Base-by-base conservation (phyloP, 2,329 filamentous ascomycete species). In the Pyrenophora seminiperda region DNA sequence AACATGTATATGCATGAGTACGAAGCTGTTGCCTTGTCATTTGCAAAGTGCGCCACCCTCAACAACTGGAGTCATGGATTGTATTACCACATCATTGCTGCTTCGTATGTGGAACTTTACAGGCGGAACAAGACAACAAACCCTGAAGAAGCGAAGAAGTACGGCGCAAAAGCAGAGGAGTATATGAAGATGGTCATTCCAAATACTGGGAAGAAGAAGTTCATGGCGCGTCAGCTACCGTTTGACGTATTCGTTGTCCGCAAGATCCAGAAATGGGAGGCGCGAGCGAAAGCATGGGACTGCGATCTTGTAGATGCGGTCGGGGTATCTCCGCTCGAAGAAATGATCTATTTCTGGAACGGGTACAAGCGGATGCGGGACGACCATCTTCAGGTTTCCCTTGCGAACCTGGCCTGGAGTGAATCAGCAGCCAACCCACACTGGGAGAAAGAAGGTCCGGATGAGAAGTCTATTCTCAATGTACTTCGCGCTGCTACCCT, bases 321-420 rank as follows among this genome's bases (percentile, higher is more conserved):
- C 7, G 91, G 91, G 0, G 80, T 90, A 3, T 89, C 86, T 52
- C 94, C 94, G 0, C 78, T 90, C 0, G 84, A 91, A 64, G 94
- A 97, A 76, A 96, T 97, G 88, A 86, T 89, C 10, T 96, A 93
- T 71, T 85, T 97, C 63, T 97, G 92, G 92, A 92, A 90, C 66
- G 93, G 92, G 0, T 85, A 84, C 62, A 93, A 90, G 73, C 85
- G 91, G 46, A 95, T 96, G 90, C 78, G 82, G 2, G 63, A 75
- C 1, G 75, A 76, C 0, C 83, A 93, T 52, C 77, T 96, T 11
- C 77, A 87, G 39, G 75, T 78, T 33, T 89, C 85, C 0, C 70
- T 90, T 30, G 73, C 70, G 1, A 81, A 81, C n/a, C 74, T 96
- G 9, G 76, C 78, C 0, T 96, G 91, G 75, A 85, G 87, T 50